A percentile compares a stretch with the other conserved stretches of the same genome.
These are phyloP conservation scores for Barnettozyma populi DNA, from an alignment of 805 yeast species.

Conservation along the genomic window DNA sequence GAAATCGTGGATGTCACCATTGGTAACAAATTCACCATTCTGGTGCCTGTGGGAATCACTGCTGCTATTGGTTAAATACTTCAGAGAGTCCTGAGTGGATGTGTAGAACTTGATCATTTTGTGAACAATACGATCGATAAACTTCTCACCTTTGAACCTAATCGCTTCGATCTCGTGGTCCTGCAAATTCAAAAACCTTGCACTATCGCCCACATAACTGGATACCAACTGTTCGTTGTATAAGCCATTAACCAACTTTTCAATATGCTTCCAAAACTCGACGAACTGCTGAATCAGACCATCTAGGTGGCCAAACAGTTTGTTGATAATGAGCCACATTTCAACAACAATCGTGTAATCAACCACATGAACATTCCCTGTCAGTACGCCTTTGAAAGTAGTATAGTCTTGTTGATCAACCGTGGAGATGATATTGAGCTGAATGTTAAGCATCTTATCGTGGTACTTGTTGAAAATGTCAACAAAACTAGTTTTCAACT, in stretches of 20 bases:
- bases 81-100: constrained; percentile 26
- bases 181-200: constrained; percentile 36
- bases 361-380: constrained; percentile 27
- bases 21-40: constrained; percentile 16
- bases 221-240: constrained; percentile 34
- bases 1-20: constrained; percentile 31
- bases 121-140: constrained; percentile 31
- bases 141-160: constrained; percentile 32
- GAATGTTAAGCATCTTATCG: constrained; percentile 34
- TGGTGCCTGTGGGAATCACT: not conserved
- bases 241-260: constrained; percentile 46
- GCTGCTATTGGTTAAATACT: constrained; percentile 4
- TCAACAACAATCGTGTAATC: constrained; percentile 55
- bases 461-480: constrained; percentile 38
- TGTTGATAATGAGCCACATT: constrained; percentile 49
- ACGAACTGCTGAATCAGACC: constrained; percentile 36
- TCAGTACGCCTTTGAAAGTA: constrained; percentile 20
- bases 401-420: constrained; percentile 31
- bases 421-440: constrained; percentile 35
- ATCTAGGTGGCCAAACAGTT: constrained; percentile 37
- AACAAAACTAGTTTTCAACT: constrained; percentile 33
- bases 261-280: constrained; percentile 50
- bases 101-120: constrained; percentile 28
- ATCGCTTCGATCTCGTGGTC: constrained; percentile 38
- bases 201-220: constrained; percentile 28